Evolutionary conservation across 2,329 filamentous ascomycete genomes (phyloP).

Genomic region (Fusarium irregulare): DNA sequence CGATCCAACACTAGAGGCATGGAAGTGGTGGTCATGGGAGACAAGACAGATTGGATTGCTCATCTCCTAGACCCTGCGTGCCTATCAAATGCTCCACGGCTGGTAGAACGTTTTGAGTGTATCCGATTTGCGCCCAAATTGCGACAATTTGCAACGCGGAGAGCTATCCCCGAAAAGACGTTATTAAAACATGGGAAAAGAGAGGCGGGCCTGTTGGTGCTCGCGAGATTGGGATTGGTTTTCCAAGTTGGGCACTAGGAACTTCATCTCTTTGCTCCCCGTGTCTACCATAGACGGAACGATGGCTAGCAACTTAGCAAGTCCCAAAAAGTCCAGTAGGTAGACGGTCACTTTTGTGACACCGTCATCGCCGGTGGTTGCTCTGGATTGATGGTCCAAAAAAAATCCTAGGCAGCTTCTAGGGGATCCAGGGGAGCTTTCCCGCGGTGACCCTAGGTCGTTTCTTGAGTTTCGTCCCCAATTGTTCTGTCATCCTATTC

Average conservation of each 20-base stretch:
- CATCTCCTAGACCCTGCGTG: constrained; percentile 27
- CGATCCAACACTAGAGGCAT: constrained; percentile 24
- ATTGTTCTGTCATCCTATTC: constrained; percentile 37
- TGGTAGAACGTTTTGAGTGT: constrained; percentile 12
- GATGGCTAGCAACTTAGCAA: constrained; percentile 14
- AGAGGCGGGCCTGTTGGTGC: constrained; percentile 18
- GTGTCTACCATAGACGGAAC: constrained; percentile 5
- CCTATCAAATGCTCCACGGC: constrained; percentile 28
- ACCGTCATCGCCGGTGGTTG: constrained; percentile 25
- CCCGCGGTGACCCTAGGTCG: constrained; percentile 32
- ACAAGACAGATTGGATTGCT: constrained; percentile 35
- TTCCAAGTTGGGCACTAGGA: constrained; percentile 24
- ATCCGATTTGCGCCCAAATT: constrained; percentile 28
- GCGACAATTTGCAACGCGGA: constrained; percentile 33
- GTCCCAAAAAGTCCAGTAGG: constrained; percentile 14
- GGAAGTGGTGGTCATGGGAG: constrained; percentile 23
- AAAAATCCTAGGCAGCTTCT: constrained; percentile 31
- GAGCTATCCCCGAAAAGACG: constrained; percentile 31
- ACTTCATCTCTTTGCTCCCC: constrained; percentile 22
- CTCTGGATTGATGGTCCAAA: background rate
- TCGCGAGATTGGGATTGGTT: constrained; percentile 31
- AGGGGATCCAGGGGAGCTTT: constrained; percentile 37
- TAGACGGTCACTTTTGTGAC: constrained; percentile 26
- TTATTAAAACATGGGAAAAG: constrained; percentile 27
- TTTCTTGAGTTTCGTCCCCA: constrained; percentile 36